Percentiles rank a stretch among this genome's conserved stretches.
These are phyloP conservation scores for Capronia americana DNA, from an alignment of 2,329 filamentous ascomycete genomes.

Conservation along the genomic window DNA sequence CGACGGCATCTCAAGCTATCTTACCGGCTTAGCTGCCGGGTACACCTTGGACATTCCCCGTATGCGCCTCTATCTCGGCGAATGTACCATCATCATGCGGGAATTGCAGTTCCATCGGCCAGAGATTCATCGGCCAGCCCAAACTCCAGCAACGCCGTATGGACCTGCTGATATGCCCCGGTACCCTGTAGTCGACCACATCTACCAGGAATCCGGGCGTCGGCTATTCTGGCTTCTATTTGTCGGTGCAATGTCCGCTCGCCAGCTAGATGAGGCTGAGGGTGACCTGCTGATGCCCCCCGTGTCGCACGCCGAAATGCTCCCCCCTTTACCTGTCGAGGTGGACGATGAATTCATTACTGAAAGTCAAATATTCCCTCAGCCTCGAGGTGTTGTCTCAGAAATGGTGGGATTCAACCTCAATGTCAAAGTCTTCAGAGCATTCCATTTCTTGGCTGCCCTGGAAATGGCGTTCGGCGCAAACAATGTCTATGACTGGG, in stretches of 20 bases:
- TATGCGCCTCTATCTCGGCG: slow-evolving; percentile 51
- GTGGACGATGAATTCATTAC: slow-evolving; percentile 85
- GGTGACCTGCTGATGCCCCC: slow-evolving; percentile 77
- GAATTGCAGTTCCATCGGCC: slow-evolving; percentile 48
- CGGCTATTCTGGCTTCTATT: slow-evolving; percentile 83
- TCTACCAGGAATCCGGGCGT: slow-evolving; percentile 58
- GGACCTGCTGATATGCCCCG: slow-evolving; percentile 27
- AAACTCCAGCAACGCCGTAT: slow-evolving; percentile 39
- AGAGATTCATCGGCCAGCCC: slow-evolving; percentile 28
- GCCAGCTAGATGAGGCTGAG: slow-evolving; percentile 75
- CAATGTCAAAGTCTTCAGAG: slow-evolving; percentile 77
- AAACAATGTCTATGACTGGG: slow-evolving; percentile 75
- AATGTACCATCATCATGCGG: slow-evolving; percentile 52
- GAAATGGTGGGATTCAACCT: slow-evolving; percentile 81
- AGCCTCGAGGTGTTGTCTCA: slow-evolving; percentile 71
- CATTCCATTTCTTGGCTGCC: slow-evolving; percentile 79
- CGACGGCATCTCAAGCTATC: slow-evolving; percentile 54
- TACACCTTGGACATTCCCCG: slow-evolving; percentile 50
- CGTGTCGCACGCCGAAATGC: slow-evolving; percentile 74
- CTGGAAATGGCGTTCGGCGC: slow-evolving; percentile 83
- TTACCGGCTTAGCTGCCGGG: slow-evolving; percentile 49
- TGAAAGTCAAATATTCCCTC: slow-evolving; percentile 71
- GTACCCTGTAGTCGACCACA: slow-evolving; percentile 42
- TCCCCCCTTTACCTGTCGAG: slow-evolving; percentile 79
- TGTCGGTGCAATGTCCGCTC: slow-evolving; percentile 76